Percentiles rank a stretch among this genome's conserved stretches.
phyloP scores from a whole-genome alignment of 768 basidiomycete genomes.

The Hemileccinum impolitum region DNA sequence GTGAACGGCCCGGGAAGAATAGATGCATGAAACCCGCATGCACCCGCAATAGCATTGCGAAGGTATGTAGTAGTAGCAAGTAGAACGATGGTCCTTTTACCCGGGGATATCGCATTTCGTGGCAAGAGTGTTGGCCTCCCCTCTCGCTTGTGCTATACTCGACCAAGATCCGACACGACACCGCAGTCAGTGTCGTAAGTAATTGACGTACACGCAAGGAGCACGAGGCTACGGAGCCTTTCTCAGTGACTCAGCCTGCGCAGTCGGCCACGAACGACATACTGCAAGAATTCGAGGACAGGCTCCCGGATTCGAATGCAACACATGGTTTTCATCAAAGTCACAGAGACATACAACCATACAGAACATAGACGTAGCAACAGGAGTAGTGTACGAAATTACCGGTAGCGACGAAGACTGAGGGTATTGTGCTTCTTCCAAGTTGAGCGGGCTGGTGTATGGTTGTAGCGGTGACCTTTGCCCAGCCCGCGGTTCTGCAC shows the following conservation, averaged over 20 bases:
- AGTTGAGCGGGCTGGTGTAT: constrained; percentile 83
- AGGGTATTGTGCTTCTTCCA: constrained; percentile 99
- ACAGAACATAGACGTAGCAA: constrained; percentile 29
- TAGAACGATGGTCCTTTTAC: constrained; percentile 8
- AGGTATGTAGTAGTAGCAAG: constrained; percentile 16
- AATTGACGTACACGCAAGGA: constrained; percentile 11
- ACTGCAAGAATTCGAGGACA: too few relatives aligned
- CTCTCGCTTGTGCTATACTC: background rate
- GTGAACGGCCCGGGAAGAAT: constrained; percentile 1
- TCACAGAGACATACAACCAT: constrained; percentile 20
- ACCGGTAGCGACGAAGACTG: constrained; percentile 86
- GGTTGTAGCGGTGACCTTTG: constrained; percentile 94
- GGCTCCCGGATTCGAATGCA: background rate
- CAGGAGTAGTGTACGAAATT: constrained; percentile 21
- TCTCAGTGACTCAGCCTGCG: constrained; percentile 5
- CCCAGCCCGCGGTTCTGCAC: constrained; percentile 91
- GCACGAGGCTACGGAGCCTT: constrained; percentile 11
- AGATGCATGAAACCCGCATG: constrained; percentile 10
- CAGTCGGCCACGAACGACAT: too few relatives aligned
- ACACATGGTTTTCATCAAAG: constrained; percentile 14
- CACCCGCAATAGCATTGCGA: constrained; percentile 11
- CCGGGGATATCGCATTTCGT: constrained; percentile 13
- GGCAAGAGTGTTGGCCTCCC: constrained; percentile 3
- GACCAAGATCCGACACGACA: background rate
- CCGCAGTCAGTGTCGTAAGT: constrained; percentile 12